Conservation (phyloP, 2,329 filamentous ascomycete genomes). For the Fusarium secorum region DNA sequence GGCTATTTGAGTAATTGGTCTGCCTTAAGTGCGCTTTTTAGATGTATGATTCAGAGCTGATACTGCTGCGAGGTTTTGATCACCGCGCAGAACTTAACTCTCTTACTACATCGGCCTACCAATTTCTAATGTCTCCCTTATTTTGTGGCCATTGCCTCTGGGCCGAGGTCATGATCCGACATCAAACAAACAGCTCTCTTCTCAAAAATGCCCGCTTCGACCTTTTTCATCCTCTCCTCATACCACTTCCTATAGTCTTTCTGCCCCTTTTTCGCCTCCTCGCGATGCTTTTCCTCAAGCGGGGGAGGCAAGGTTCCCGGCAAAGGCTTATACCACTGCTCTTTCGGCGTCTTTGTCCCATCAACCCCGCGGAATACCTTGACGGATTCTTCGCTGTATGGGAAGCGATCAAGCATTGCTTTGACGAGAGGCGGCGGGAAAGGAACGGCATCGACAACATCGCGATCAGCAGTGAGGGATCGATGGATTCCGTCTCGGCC, state of each 20-base stretch:
- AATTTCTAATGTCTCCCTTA: background rate
- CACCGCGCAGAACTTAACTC: fast-evolving
- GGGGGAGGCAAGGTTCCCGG: background rate
- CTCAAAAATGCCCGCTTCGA: background rate
- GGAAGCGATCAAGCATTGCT: conserved; percentile 20
- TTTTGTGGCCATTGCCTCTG: background rate
- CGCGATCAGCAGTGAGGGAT: conserved; percentile 21
- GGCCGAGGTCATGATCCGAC: background rate
- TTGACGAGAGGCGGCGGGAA: conserved; percentile 19
- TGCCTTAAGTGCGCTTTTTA: background rate
- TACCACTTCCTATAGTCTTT: background rate
- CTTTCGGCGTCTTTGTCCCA: conserved; percentile 44
- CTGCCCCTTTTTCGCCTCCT: background rate
- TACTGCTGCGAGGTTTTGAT: background rate
- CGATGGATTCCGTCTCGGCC: conserved; percentile 31
- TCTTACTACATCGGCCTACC: background rate
- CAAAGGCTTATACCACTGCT: background rate
- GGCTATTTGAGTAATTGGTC: fast-evolving
- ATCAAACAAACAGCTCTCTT: background rate
- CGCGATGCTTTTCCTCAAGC: background rate
- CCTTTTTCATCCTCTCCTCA: background rate
- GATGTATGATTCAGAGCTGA: background rate
- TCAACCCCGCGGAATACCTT: conserved; percentile 19
- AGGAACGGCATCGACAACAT: conserved; percentile 21
- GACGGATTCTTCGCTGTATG: conserved; percentile 5